These are phyloP conservation scores for Wickerhamomyces tratensis DNA, from an alignment of 805 yeast species.

Conservation along the genomic window DNA sequence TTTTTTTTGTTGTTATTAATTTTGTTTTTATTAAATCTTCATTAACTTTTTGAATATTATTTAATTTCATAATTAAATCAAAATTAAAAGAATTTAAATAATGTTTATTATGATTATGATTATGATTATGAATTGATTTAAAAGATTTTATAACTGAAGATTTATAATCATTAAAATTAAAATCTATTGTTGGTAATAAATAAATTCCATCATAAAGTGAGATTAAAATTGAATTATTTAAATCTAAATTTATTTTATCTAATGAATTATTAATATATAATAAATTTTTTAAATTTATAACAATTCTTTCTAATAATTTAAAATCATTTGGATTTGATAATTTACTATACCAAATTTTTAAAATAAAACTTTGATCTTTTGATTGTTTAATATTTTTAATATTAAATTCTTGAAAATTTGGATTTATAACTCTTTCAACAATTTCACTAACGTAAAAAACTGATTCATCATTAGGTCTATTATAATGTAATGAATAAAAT, in stretches of 20 bases:
- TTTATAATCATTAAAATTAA: slow-evolving; percentile 2
- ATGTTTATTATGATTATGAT: too few relatives aligned
- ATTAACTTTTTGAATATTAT: slow-evolving; percentile 26
- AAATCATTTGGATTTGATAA: slow-evolving; percentile 9
- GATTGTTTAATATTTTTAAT: slow-evolving; percentile 4
- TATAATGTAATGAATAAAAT: slow-evolving; percentile 26
- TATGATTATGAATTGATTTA: not conserved
- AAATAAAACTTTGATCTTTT: slow-evolving; percentile 4
- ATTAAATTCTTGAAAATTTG: slow-evolving; percentile 20
- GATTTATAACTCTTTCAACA: slow-evolving; percentile 16
- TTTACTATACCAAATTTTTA: slow-evolving; percentile 14
- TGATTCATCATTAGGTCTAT: not conserved
- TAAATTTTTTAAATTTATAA: slow-evolving; percentile 20
- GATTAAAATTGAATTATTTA: slow-evolving; percentile 15
- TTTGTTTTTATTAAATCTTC: slow-evolving; percentile 21
- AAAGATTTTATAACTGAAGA: slow-evolving; percentile 3
- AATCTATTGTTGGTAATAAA: slow-evolving; percentile 6
- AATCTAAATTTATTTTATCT: slow-evolving; percentile 10
- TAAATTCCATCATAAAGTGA: slow-evolving; percentile 23
- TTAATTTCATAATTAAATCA: slow-evolving; percentile 32
- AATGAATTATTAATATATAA: slow-evolving; percentile 22
- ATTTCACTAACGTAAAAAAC: slow-evolving; percentile 28
- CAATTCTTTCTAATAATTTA: slow-evolving; percentile 15
- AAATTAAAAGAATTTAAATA: slow-evolving; percentile 20
- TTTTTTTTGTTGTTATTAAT: slow-evolving; percentile 4